A percentile compares a stretch with the other conserved stretches of the same genome.
phyloP scores from a whole-genome alignment of 1,284 basidiomycete species.

The Tetrapyrgos nigripes region DNA sequence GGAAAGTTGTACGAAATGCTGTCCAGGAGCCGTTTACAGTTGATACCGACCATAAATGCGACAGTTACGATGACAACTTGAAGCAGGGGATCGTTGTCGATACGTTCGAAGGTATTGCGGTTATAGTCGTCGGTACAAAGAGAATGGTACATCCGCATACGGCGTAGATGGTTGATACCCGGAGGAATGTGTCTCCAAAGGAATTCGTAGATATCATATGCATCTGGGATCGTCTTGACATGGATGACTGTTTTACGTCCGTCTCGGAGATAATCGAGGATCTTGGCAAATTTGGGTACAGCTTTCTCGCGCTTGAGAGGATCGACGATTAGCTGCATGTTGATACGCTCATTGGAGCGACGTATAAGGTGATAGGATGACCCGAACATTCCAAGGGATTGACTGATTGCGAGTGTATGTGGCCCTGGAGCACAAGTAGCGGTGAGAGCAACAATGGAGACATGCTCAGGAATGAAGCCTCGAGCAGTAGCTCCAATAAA shows the following conservation, averaged over 20 bases:
- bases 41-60: constrained; percentile 5
- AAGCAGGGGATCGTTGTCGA: no score
- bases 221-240: background rate
- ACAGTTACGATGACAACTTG: no score
- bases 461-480: no score
- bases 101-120: no score
- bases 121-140: constrained; percentile 2
- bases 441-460: no score
- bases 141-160: constrained; percentile 3
- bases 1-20: background rate
- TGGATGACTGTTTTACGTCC: constrained; percentile 9
- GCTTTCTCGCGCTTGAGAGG: background rate
- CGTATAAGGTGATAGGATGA: no score
- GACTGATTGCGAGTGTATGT: no score
- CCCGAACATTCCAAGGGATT: no score
- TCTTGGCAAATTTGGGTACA: background rate
- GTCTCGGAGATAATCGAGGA: background rate
- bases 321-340: no score
- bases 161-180: background rate
- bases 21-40: background rate
- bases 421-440: no score
- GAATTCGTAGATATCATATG: constrained; percentile 6
- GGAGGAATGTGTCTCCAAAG: background rate
- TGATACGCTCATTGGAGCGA: no score
- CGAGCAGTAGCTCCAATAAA: no score